Base-by-base conservation (phyloP, 352 stramenopile species). In the Phytophthora brassicae region DNA sequence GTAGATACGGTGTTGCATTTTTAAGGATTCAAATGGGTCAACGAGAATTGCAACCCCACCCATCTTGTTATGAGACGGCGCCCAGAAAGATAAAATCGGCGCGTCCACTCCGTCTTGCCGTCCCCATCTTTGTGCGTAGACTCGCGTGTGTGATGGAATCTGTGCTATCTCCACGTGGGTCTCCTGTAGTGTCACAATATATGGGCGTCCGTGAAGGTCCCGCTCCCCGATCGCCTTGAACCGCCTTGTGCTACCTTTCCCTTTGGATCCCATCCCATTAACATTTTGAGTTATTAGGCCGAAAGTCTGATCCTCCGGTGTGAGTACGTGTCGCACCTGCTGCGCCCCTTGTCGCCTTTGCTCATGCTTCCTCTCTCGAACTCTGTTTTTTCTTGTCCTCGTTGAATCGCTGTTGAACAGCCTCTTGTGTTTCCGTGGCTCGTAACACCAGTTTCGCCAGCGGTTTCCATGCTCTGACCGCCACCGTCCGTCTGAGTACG, bases 241-340 rank as follows among this genome's bases (percentile, higher is more conserved):
- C 47, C 47, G 44, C 2, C 19, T 3, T 6, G 8, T 14, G 2
- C n/a, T 4, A 3, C 47, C n/a, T 9, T 12, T 6, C 16, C 48
- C 3, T 17, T 45, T 8, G 5, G 6, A 2, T 33, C 48, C 12
- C n/a, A 56, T 24, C 7, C 48, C 48, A 12, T 56, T 56, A 8
- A 56, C 48, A 45, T 56, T 56, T 22, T 56, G 48, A 6, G 48
- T 46, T 13, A 36, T 16, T 5, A 56, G 16, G 11, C 48, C 48
- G 19, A 56, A 56, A 31, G 48, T 45, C 16, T 45, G 48, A 7
- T 56, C 48, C 26, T 31, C 26, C 26, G 26, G n/a, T n/a, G n/a
- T n/a, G n/a, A n/a, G n/a, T n/a, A n/a, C n/a, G n/a, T n/a, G n/a
- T n/a, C n/a, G n/a, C n/a, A n/a, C n/a, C n/a, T n/a, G n/a, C n/a